Base-by-base conservation (phyloP, 768 basidiomycete species). In the Macrolepiota albuminosa region DNA sequence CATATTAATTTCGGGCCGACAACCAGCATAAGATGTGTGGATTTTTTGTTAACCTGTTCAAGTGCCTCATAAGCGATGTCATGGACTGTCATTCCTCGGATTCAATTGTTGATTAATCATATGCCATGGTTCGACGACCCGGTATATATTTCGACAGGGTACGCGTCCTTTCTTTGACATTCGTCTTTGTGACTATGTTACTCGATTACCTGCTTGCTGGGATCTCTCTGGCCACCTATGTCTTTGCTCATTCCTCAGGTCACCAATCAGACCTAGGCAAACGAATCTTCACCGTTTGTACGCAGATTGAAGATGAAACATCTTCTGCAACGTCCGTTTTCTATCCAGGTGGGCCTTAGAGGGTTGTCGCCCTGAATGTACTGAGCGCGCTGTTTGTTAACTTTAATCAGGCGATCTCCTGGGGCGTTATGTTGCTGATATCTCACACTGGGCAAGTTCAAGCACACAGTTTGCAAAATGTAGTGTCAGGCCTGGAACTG, bases 401-500 rank as follows among this genome's bases (percentile, higher is more conserved):
- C 26, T 16, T 57, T 18, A 6, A 16, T 40, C n/a, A 67, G 74
- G 72, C 2, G 56, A 68, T 6, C 9, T 63, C 3, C 46, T 49
- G 6, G 55, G 55, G 6, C 49, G 68, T 21, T 87, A 84, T 57
- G 39, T 40, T 0, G 66, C 71, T 14, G 84, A 80, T 59, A 75
- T 82, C 24, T 52, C 62, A 2, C 83, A 86, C 59, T 86, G 81
- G 81, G 78, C 81, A 0, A 68, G 69, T 26, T 83, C 83, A 4
- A 84, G 81, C 62, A 66, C 73, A 0, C 76, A 84, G 56, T 1
- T 56, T 1, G 66, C 85, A 0, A 69, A 74, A 2, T 88, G 85
- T 65, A 78, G 80, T 10, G 84, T 88, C 9, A 82, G 86, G 63
- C 85, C 85, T 2, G 82, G 80, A 10, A 82, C 76, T 0, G 71